Percentiles rank a stretch among this genome's conserved stretches.
These are phyloP conservation scores for Suhomyces sp. DNA, from an alignment of 805 yeast species.

Conservation along the genomic window DNA sequence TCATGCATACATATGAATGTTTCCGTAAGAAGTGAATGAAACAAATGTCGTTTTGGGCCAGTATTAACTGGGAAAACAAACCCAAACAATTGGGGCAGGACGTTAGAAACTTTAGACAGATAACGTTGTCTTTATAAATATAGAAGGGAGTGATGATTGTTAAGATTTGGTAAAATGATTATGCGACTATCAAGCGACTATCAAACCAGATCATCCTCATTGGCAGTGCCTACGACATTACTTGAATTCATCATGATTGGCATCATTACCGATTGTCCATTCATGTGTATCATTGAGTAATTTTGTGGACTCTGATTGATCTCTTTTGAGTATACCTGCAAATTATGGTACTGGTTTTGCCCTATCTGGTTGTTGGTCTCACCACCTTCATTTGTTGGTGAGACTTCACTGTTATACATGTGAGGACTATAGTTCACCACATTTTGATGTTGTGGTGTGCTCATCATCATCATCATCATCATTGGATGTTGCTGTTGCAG, in stretches of 20 bases:
- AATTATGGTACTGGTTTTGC: slow-evolving; percentile 12
- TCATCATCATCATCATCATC: slow-evolving; percentile 38
- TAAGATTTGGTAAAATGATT: too few species aligned
- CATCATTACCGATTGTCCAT: slow-evolving; percentile 13
- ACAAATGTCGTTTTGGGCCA: too few species aligned
- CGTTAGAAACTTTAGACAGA: too few species aligned
- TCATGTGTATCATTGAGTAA: slow-evolving; percentile 9
- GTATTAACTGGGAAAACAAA: neutral
- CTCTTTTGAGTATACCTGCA: slow-evolving; percentile 4
- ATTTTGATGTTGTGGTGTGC: slow-evolving; percentile 43
- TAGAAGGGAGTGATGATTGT: too few species aligned
- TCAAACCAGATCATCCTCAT: slow-evolving; percentile 5
- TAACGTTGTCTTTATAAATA: too few species aligned
- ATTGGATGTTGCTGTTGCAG: slow-evolving; percentile 16
- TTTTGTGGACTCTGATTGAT: slow-evolving; percentile 7
- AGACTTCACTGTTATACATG: slow-evolving; percentile 16
- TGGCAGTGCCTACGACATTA: slow-evolving; percentile 1
- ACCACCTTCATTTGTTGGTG: slow-evolving; percentile 11
- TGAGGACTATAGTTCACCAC: slow-evolving; percentile 23
- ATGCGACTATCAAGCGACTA: too few species aligned
- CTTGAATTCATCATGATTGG: slow-evolving; percentile 8
- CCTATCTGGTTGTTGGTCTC: slow-evolving; percentile 4
- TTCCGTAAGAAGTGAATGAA: slow-evolving; percentile 2
- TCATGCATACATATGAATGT: neutral
- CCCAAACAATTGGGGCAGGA: too few species aligned